Conservation (phyloP, 306 rosid genomes). For the Cicer arietinum region DNA sequence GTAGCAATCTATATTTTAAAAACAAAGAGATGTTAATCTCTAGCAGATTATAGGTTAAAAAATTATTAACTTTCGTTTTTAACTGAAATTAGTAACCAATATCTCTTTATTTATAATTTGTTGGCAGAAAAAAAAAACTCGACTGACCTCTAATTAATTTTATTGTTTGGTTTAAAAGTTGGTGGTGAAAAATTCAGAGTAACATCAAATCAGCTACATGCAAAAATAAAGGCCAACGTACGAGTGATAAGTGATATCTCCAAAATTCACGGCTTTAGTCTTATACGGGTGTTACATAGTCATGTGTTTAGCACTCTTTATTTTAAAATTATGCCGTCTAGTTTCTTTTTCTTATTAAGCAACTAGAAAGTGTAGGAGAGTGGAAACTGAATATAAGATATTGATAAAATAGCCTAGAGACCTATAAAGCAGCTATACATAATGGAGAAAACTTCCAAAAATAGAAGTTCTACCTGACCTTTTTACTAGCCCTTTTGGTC, state of each 20-base stretch:
- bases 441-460: conserved; percentile 42
- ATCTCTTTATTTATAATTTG: no score
- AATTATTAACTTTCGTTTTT: no score
- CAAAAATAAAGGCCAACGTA: conserved; percentile 35
- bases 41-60: no score
- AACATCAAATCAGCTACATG: conserved; percentile 49
- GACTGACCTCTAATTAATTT: not conserved
- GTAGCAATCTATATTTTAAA: no score
- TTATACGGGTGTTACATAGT: conserved; percentile 19
- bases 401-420: conserved; percentile 36
- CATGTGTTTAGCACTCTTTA: conserved; percentile 19
- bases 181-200: conserved; percentile 39
- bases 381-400: conserved; percentile 41
- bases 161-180: conserved; percentile 2
- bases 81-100: no score
- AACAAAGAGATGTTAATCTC: no score
- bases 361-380: conserved; percentile 45
- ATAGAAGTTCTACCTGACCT: conserved; percentile 44
- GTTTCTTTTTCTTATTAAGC: conserved; percentile 50
- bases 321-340: conserved; percentile 25
- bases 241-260: conserved; percentile 33
- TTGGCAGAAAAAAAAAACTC: no score
- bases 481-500: conserved; percentile 49
- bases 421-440: conserved; percentile 25
- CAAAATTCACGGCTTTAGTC: conserved; percentile 38